Percentiles rank a stretch among this genome's conserved stretches.
phyloP scores from a whole-genome alignment of 148 eudicot species.

The Spergularia bocconei region DNA sequence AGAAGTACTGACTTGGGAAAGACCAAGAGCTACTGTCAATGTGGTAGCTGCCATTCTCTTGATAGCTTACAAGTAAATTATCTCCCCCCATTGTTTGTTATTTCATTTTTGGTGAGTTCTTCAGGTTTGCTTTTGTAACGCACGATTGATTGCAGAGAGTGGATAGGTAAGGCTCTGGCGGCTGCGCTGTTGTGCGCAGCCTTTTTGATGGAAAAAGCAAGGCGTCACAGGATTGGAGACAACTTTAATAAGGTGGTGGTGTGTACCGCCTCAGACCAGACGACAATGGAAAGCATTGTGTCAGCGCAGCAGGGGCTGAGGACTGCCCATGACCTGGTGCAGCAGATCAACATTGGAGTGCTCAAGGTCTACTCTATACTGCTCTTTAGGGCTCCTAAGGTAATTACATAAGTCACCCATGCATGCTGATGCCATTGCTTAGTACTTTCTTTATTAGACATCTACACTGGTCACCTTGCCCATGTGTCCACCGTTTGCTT shows the following conservation, averaged over 20 bases:
- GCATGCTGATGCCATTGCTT: background rate
- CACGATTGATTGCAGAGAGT: constrained; percentile 49
- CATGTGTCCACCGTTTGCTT: too few relatives aligned
- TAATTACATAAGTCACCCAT: constrained; percentile 23
- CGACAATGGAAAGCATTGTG: constrained; percentile 73
- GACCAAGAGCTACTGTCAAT: constrained; percentile 41
- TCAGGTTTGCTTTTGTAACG: background rate
- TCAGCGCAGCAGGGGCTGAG: constrained; percentile 81
- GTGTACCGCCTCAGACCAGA: constrained; percentile 58
- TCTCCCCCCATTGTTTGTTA: background rate
- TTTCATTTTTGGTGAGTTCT: background rate
- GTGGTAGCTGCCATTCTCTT: constrained; percentile 39
- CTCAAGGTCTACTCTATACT: constrained; percentile 71
- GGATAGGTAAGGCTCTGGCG: constrained; percentile 77
- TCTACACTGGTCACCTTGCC: background rate
- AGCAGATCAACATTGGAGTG: constrained; percentile 55
- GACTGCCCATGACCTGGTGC: constrained; percentile 54
- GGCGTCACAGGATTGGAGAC: constrained; percentile 30
- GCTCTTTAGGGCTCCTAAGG: constrained; percentile 69
- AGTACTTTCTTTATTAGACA: background rate
- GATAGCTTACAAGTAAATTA: constrained; percentile 59
- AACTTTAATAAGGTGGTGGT: constrained; percentile 51
- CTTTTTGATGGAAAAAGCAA: constrained; percentile 46
- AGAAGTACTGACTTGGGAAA: constrained; percentile 55
- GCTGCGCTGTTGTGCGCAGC: constrained; percentile 52